phyloP scores from a whole-genome alignment of 306 rosid genomes.

The Lathyrus sativus region DNA sequence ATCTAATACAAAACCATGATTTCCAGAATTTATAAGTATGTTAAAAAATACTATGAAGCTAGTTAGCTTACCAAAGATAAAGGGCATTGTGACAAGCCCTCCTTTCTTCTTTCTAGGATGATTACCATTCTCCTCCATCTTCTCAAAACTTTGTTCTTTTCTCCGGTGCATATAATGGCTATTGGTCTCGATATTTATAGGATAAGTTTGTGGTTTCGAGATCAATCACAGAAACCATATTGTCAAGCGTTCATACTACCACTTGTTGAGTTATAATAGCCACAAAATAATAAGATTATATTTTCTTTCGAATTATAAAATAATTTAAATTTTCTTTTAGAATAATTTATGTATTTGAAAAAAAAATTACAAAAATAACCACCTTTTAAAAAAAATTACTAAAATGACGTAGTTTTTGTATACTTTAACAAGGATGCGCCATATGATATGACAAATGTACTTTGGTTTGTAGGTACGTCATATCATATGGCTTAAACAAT shows the following conservation, averaged over 20 bases:
- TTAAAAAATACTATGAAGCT: no score
- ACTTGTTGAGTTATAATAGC: constrained; percentile 12
- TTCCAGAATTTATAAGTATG: background rate
- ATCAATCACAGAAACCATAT: constrained; percentile 3
- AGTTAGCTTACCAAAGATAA: constrained; percentile 71
- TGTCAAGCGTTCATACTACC: constrained; percentile 37
- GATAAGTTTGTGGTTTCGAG: constrained; percentile 28
- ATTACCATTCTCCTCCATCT: constrained; percentile 48
- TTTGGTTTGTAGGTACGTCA: no score
- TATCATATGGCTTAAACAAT: no score
- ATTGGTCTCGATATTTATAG: constrained; percentile 49
- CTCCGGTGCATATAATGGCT: constrained; percentile 25
- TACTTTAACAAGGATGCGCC: no score
- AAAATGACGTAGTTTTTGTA: no score
- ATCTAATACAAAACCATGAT: background rate
- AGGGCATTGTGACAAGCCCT: constrained; percentile 90
- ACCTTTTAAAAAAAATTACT: no score
- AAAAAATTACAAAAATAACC: no score
- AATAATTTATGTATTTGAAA: no score
- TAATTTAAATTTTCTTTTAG: no score
- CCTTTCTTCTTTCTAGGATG: constrained; percentile 58
- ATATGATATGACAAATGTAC: no score
- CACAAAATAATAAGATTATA: constrained; percentile 7
- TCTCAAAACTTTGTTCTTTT: constrained; percentile 26
- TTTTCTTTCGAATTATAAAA: background rate